Percentiles rank a stretch among this genome's conserved stretches.
Evolutionary conservation across 140 eudicot species (phyloP).

Genomic region (Erigeron philadelphicus): DNA sequence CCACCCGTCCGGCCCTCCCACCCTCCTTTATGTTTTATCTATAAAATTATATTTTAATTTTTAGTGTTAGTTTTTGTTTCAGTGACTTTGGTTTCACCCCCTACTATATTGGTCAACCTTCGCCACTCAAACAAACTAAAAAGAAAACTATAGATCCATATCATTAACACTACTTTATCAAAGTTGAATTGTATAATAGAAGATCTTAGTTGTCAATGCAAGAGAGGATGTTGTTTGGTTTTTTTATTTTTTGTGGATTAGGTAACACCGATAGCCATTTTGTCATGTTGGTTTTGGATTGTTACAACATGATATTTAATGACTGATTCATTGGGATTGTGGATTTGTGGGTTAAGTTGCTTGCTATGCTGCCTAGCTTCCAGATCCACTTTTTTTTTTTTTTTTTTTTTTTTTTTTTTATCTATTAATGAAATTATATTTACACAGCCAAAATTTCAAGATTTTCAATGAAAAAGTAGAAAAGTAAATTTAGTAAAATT

Average conservation of each 20-base stretch:
- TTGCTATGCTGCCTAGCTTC: slow-evolving; percentile 14
- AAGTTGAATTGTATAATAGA: slow-evolving; percentile 8
- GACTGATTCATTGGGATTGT: slow-evolving; percentile 13
- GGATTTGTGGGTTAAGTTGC: slow-evolving; percentile 25
- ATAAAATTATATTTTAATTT: too few species aligned
- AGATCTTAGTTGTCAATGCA: slow-evolving; percentile 23
- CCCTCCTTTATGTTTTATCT: too few species aligned
- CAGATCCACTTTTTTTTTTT: slow-evolving; percentile 3
- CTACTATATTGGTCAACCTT: too few species aligned
- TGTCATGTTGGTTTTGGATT: slow-evolving; percentile 23
- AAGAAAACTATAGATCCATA: not conserved
- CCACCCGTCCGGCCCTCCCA: too few species aligned
- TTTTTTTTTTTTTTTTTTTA: too few species aligned
- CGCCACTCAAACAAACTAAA: too few species aligned
- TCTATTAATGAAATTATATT: too few species aligned
- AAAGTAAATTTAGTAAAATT: too few species aligned
- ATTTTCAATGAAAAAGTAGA: too few species aligned
- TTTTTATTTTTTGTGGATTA: slow-evolving; percentile 19
- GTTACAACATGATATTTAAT: slow-evolving; percentile 11
- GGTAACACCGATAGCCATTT: slow-evolving; percentile 17
- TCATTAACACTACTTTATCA: not conserved
- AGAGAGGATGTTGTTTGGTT: slow-evolving; percentile 25
- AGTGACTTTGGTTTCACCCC: too few species aligned
- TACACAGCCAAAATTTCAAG: too few species aligned
- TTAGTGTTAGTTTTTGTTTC: too few species aligned